Evolutionary conservation across 768 basidiomycete species (phyloP), one percentile per base, ranked within the genome.

Genomic region (Phanerodontia chrysosporium): DNA sequence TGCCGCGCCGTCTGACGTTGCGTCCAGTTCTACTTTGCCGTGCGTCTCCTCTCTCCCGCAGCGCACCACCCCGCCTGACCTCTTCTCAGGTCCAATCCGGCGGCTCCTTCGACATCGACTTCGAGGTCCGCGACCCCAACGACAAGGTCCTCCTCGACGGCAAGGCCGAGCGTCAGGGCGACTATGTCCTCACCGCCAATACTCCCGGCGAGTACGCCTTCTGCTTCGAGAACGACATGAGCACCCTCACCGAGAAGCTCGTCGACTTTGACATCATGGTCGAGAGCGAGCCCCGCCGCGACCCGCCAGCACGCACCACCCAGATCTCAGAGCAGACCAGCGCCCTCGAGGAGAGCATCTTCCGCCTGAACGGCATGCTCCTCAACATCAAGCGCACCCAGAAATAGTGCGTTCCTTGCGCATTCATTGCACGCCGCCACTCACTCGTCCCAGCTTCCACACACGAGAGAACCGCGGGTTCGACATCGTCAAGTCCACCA

Each of bases 211-310:
- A 94, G 81, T 94, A 93, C 70, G 72, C 95, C 5, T 98, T 99
- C 78, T 98, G 96, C 77, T 97, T 98, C 72, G 91, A 94, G 70
- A 99, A 99, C 72, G 95, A 98, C 77, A 96, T 96, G 81, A 91
- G 89, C 25, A 92, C 92, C 3, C 80, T 97, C 64, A 90, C 92
- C 13, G 92, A 94, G 75, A 98, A 98, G 73, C 83, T 98, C 49
- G 83, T 99, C 67, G 92, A 94, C 75, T 90, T 94, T 70, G 90
- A 92, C 73, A 98, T 99, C 74, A 95, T 98, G 94, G 93, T 94
- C 49, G 97, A 99, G 80, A 94, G 90, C 61, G 96, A 98, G 70
- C 97, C 97, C 1, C 80, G 97, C 52, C 79, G 93, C 52, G 88
- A 94, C 67, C 82, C 94, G 2, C 91, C 95, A 2, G 92, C 89